Conservation (phyloP, 176 grass and related monocot genomes). For the Cenchrus americanus region DNA sequence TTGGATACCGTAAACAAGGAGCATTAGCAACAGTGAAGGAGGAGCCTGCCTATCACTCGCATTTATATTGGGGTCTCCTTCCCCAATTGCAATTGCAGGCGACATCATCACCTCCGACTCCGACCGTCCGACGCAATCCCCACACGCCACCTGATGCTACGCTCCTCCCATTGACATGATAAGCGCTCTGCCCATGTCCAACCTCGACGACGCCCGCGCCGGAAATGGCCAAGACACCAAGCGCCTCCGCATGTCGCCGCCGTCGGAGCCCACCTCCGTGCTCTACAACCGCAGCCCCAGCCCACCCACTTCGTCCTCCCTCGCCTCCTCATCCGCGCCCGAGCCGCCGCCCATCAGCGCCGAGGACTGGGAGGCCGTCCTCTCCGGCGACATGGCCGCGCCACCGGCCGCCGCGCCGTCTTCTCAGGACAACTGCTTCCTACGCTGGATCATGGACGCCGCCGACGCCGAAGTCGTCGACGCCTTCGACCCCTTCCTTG, state of each 20-base stretch:
- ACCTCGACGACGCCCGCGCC: neutral
- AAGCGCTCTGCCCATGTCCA: neutral
- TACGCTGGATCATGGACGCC: constrained; percentile 52
- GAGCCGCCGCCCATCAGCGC: constrained; percentile 46
- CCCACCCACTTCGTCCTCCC: constrained; percentile 40
- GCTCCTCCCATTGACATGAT: neutral
- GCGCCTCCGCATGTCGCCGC: constrained; percentile 32
- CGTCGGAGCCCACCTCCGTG: constrained; percentile 56
- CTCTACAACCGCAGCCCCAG: constrained; percentile 59
- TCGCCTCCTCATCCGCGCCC: constrained; percentile 1
- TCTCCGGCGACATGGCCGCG: constrained; percentile 38
- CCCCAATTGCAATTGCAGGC: too few relatives aligned
- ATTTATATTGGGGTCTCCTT: too few relatives aligned
- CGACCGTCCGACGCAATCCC: too few relatives aligned
- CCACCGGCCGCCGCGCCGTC: neutral
- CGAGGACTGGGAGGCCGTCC: constrained; percentile 40
- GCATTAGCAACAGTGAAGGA: too few relatives aligned
- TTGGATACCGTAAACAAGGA: too few relatives aligned
- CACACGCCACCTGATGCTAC: too few relatives aligned
- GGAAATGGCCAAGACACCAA: neutral
- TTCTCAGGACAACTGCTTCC: constrained; percentile 43
- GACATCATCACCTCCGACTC: too few relatives aligned
- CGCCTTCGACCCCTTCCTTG: constrained; percentile 37
- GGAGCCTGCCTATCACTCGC: too few relatives aligned
- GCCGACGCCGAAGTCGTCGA: constrained; percentile 29